Evolutionary conservation across 2,329 filamentous ascomycete species (phyloP).

Genomic region (Alternaria novae-zelandiae): DNA sequence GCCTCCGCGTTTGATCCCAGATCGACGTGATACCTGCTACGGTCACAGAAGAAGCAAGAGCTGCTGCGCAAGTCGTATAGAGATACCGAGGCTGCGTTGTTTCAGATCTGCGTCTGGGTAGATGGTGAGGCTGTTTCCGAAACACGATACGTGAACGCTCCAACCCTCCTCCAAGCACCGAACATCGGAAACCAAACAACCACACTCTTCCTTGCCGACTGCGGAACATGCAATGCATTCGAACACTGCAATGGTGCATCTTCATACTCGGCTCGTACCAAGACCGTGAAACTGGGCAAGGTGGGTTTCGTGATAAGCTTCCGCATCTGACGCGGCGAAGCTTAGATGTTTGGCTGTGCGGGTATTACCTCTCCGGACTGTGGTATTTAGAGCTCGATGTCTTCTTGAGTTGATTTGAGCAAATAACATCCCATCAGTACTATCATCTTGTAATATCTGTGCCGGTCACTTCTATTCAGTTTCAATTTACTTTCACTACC

Average conservation of each 20-base stretch:
- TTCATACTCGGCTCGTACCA: slow-evolving; percentile 1
- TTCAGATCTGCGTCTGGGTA: slow-evolving; percentile 36
- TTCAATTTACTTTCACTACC: neutral
- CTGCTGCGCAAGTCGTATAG: neutral
- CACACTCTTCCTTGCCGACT: slow-evolving; percentile 18
- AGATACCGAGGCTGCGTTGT: slow-evolving; percentile 23
- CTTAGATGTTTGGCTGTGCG: slow-evolving; percentile 11
- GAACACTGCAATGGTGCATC: neutral
- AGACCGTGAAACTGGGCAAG: slow-evolving; percentile 32
- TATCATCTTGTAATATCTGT: slow-evolving; percentile 30
- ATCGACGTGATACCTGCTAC: neutral
- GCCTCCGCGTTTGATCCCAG: neutral
- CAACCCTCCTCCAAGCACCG: slow-evolving; percentile 6
- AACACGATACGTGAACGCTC: slow-evolving; percentile 21
- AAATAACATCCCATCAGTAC: slow-evolving; percentile 8
- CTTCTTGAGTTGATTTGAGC: slow-evolving; percentile 7
- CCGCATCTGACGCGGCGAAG: slow-evolving; percentile 20
- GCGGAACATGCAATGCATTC: slow-evolving; percentile 4
- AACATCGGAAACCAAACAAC: slow-evolving; percentile 18
- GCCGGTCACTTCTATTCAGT: slow-evolving; percentile 37
- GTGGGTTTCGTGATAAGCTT: slow-evolving; percentile 29
- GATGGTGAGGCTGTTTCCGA: slow-evolving; percentile 30
- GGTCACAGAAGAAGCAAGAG: neutral
- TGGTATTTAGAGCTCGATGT: slow-evolving; percentile 1
- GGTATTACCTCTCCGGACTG: neutral